A percentile compares a stretch with the other conserved stretches of the same genome.
Conservation (phyloP, 495 filamentous ascomycete genomes). For the Chlorociboria aeruginascens region DNA sequence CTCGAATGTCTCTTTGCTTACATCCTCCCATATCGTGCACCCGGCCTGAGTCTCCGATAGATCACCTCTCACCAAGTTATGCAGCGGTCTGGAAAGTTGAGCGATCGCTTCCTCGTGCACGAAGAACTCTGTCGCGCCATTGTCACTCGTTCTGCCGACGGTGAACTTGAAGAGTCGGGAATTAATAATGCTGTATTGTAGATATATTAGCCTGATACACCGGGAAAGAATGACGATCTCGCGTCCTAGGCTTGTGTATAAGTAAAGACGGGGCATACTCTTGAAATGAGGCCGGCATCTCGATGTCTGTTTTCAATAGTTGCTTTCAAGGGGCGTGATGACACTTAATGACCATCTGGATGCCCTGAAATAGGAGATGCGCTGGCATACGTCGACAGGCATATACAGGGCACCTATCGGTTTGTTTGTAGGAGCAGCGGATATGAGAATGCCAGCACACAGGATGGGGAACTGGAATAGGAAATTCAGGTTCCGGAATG, state of each 20-base stretch:
- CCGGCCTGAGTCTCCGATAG: background rate
- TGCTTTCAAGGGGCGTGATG: too few relatives aligned
- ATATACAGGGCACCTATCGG: too few relatives aligned
- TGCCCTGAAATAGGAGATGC: too few relatives aligned
- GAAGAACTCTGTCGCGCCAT: background rate
- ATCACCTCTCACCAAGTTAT: background rate
- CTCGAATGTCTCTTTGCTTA: conserved; percentile 8
- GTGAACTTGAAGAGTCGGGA: conserved; percentile 12
- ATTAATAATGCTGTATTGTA: conserved; percentile 3
- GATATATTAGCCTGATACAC: background rate
- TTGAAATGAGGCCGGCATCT: conserved; percentile 13
- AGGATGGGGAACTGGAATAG: too few relatives aligned
- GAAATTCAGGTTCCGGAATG: too few relatives aligned
- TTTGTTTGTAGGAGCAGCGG: too few relatives aligned
- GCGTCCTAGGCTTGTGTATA: too few relatives aligned
- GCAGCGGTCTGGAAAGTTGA: conserved; percentile 6
- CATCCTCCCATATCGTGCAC: conserved; percentile 2
- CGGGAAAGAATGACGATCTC: background rate
- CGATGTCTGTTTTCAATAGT: too few relatives aligned
- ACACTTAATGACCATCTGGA: too few relatives aligned
- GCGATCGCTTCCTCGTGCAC: conserved; percentile 10
- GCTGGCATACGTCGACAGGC: too few relatives aligned
- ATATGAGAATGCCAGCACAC: too few relatives aligned
- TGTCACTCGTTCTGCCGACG: conserved; percentile 1
- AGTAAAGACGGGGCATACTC: conserved; percentile 3